These are phyloP conservation scores for Boletus edulis DNA, from an alignment of 768 basidiomycete genomes.

Conservation along the genomic window DNA sequence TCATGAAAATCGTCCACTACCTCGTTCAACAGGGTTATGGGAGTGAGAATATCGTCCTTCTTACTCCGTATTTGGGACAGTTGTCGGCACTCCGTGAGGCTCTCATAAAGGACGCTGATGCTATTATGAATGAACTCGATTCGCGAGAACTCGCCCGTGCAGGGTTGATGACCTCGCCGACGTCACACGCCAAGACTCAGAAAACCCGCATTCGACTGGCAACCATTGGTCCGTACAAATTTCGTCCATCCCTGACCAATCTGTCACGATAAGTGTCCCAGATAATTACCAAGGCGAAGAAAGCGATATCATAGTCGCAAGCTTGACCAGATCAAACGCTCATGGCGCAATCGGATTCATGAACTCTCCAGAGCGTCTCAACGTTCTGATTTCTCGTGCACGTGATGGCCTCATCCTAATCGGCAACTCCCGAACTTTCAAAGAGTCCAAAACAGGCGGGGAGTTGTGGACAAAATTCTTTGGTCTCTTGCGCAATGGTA, in stretches of 20 bases:
- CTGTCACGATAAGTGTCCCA: slow-evolving; percentile 19
- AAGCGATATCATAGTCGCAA: slow-evolving; percentile 62
- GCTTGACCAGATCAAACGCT: slow-evolving; percentile 59
- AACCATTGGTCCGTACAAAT: slow-evolving; percentile 52
- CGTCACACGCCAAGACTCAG: slow-evolving; percentile 30
- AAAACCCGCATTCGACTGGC: slow-evolving; percentile 55
- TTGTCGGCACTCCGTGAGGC: slow-evolving; percentile 47
- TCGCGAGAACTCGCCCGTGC: slow-evolving; percentile 54
- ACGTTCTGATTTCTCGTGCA: slow-evolving; percentile 68
- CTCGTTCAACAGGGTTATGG: slow-evolving; percentile 67
- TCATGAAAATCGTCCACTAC: slow-evolving; percentile 63
- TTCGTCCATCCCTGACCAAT: not conserved
- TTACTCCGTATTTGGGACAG: slow-evolving; percentile 73
- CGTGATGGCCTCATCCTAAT: slow-evolving; percentile 64
- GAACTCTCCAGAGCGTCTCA: slow-evolving; percentile 65
- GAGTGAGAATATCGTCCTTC: slow-evolving; percentile 55
- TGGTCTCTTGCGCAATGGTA: slow-evolving; percentile 37
- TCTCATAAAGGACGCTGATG: slow-evolving; percentile 48
- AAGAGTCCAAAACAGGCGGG: slow-evolving; percentile 46
- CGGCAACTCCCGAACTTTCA: slow-evolving; percentile 62
- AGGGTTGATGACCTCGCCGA: slow-evolving; percentile 44
- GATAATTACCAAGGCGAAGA: slow-evolving; percentile 82
- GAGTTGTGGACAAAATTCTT: slow-evolving; percentile 54
- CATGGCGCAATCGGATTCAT: slow-evolving; percentile 66
- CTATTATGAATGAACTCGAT: slow-evolving; percentile 63